Evolutionary conservation across 768 basidiomycete genomes (phyloP).

Genomic region (Kwoniella botswanensis): DNA sequence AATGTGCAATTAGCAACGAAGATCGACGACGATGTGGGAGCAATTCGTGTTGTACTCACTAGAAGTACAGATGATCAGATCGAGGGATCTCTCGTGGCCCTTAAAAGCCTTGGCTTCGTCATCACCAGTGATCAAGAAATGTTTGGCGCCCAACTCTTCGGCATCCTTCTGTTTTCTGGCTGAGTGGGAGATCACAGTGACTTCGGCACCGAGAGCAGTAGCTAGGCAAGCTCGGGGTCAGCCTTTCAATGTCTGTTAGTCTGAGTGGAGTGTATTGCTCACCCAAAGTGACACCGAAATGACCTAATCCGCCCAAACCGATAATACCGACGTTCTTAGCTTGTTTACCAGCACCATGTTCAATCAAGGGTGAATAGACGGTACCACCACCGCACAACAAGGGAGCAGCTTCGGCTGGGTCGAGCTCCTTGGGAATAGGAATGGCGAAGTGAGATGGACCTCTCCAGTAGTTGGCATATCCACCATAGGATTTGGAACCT

Average conservation of each 20-base stretch:
- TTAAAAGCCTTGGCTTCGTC: constrained; percentile 50
- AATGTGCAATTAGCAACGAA: constrained; percentile 51
- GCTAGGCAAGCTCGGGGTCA: constrained; percentile 59
- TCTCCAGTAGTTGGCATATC: constrained; percentile 55
- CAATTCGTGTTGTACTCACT: constrained; percentile 56
- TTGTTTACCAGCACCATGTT: constrained; percentile 51
- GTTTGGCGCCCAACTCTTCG: constrained; percentile 65
- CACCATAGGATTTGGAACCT: constrained; percentile 49
- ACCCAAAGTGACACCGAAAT: constrained; percentile 24
- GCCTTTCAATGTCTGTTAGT: constrained; percentile 30
- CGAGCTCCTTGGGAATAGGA: constrained; percentile 69
- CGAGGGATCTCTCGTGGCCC: constrained; percentile 54
- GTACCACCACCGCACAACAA: constrained; percentile 55
- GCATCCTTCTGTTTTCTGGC: constrained; percentile 66
- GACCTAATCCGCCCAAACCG: constrained; percentile 51
- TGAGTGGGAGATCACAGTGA: constrained; percentile 68
- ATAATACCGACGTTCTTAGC: constrained; percentile 55
- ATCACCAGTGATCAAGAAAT: constrained; percentile 63
- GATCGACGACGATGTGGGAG: constrained; percentile 55
- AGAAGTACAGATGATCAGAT: constrained; percentile 60
- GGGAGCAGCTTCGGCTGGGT: constrained; percentile 59
- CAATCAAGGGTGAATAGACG: constrained; percentile 48
- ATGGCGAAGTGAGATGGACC: constrained; percentile 63
- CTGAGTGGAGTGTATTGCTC: too few species aligned
- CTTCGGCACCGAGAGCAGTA: constrained; percentile 66